phyloP scores from a whole-genome alignment of 352 stramenopile species.

The Elongisporangium undulatum region DNA sequence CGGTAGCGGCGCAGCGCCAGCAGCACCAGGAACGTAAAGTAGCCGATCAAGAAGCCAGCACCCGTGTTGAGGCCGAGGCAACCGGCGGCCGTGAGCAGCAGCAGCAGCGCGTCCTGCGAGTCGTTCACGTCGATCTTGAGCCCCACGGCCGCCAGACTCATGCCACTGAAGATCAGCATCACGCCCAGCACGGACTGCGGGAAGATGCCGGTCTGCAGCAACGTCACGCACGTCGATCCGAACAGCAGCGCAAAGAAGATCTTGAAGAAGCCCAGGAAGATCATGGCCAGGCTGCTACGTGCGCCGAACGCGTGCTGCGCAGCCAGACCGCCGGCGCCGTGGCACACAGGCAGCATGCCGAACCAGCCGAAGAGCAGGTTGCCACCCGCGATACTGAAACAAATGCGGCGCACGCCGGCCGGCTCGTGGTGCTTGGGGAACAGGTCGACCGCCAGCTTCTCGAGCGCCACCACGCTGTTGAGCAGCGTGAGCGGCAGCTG shows the following conservation, averaged over 20 bases:
- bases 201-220: slow-evolving; percentile 57
- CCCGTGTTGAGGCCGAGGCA: slow-evolving; percentile 55
- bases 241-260: slow-evolving; percentile 89
- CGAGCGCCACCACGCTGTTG: slow-evolving; percentile 91
- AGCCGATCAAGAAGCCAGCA: slow-evolving; percentile 45
- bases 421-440: slow-evolving; percentile 80
- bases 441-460: slow-evolving; percentile 82
- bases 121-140: slow-evolving; percentile 43
- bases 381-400: slow-evolving; percentile 58
- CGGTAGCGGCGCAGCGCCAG: slow-evolving; percentile 14
- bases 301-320: slow-evolving; percentile 92
- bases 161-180: slow-evolving; percentile 51
- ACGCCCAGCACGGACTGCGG: slow-evolving; percentile 51
- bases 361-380: slow-evolving; percentile 89
- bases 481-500: slow-evolving; percentile 91
- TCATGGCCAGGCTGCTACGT: slow-evolving; percentile 85
- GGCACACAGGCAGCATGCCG: slow-evolving; percentile 91
- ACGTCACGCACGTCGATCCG: slow-evolving; percentile 57
- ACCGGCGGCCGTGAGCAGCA: slow-evolving; percentile 34
- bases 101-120: slow-evolving; percentile 27
- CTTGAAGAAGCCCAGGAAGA: slow-evolving; percentile 88
- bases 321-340: slow-evolving; percentile 90
- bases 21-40: slow-evolving; percentile 28
- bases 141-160: slow-evolving; percentile 43
- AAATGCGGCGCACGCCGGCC: slow-evolving; percentile 56